Base-by-base conservation (phyloP, 2,329 filamentous ascomycete species). In the Teratosphaeria viscida region DNA sequence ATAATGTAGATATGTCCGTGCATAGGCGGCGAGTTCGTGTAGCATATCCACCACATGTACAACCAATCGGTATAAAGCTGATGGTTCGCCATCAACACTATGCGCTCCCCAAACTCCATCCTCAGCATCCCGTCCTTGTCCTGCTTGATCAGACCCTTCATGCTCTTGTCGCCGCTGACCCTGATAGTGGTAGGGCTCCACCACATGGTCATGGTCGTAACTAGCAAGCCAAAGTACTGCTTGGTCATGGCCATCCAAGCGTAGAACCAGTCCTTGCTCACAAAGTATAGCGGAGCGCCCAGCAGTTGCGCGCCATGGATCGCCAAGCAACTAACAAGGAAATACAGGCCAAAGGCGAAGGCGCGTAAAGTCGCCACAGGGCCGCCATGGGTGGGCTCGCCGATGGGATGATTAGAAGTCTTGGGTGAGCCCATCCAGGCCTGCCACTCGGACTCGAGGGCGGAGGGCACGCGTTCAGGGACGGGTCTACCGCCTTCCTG, bases 41-140 rank as follows among this genome's bases (percentile, higher is more conserved):
- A 95, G 55, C 85, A 87, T 26, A 87, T 84, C 90, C 90, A 95
- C 90, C 90, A 95, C n/a, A 95, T 82, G 72, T 95, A 95, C 23
- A 95, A 74, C 90, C 90, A 95, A 75, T 95, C 90, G 10, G 89
- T 92, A 73, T 71, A 66, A 60, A 79, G 73, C 70, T 94, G 90
- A 71, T 95, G 90, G 71, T 95, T 95, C 32, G 90, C 88, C 66
- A 95, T 86, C 73, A 95, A 77, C 54, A 95, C 81, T 68, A 94
- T 76, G 58, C 90, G 83, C 72, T 92, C 87, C 0, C 90, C 90
- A 64, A 95, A 95, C 66, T 84, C 78, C 70, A 88, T 88, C 68
- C 89, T 80, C 16, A 94, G 79, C 61, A 84, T 79, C 2, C 90
- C 90, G 70, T 90, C 86, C 1, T 77, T 70, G 0, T 84, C 86